These are phyloP conservation scores for Cyberlindnera mycetangii DNA, from an alignment of 805 yeast genomes.

Conservation along the genomic window DNA sequence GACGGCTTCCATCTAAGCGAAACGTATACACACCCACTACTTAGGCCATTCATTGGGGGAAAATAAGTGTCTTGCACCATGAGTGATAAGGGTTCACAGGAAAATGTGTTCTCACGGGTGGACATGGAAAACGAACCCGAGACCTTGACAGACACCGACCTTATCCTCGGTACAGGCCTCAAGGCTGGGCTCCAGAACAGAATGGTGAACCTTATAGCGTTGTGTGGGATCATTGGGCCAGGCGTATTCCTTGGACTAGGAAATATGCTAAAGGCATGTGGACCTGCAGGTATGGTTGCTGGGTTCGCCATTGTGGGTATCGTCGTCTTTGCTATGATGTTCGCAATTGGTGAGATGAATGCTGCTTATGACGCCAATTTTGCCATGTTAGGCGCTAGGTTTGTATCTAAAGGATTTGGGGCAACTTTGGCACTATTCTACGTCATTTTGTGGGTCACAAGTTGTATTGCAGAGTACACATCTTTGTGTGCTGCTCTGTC, in stretches of 20 bases:
- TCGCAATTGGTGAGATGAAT: conserved; percentile 53
- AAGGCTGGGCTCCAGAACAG: conserved; percentile 48
- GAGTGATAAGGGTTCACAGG: too few species aligned
- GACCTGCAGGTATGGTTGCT: conserved; percentile 50
- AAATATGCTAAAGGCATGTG: conserved; percentile 43
- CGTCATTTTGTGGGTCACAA: conserved; percentile 55
- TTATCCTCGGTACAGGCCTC: conserved; percentile 33
- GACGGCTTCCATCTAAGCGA: too few species aligned
- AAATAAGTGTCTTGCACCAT: too few species aligned
- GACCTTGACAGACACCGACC: not conserved
- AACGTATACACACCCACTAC: too few species aligned
- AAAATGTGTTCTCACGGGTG: too few species aligned
- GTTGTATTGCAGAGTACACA: conserved; percentile 53
- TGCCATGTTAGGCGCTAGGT: conserved; percentile 47
- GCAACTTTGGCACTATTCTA: conserved; percentile 53
- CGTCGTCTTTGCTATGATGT: conserved; percentile 53
- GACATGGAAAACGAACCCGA: too few species aligned
- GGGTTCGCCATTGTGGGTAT: conserved; percentile 54
- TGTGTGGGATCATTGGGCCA: conserved; percentile 61
- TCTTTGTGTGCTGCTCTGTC: conserved; percentile 47
- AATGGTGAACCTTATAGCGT: conserved; percentile 48
- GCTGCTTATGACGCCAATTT: conserved; percentile 53
- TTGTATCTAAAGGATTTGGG: conserved; percentile 54
- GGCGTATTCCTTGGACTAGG: conserved; percentile 56
- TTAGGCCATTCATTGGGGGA: too few species aligned